These are phyloP conservation scores for Rhododendron simsii DNA, from an alignment of 148 eudicot species.

Conservation along the genomic window DNA sequence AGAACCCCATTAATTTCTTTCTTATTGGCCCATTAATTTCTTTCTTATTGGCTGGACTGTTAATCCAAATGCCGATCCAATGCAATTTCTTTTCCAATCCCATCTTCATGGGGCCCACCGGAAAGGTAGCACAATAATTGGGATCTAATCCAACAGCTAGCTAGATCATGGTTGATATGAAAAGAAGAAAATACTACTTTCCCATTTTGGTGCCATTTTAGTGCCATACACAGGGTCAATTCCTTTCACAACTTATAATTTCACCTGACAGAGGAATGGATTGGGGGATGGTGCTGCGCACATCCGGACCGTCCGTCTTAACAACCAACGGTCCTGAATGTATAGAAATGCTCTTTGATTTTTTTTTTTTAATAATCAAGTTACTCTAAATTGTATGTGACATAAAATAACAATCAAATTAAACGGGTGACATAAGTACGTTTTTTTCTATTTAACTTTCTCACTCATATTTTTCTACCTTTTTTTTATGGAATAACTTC, in stretches of 20 bases:
- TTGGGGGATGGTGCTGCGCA: too few relatives aligned
- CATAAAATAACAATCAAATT: too few relatives aligned
- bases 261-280: neutral
- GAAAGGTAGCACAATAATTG: conserved; percentile 3
- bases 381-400: neutral
- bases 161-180: neutral
- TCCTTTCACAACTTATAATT: neutral
- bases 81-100: neutral
- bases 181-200: neutral
- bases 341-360: neutral
- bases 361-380: neutral
- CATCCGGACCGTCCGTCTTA: too few relatives aligned
- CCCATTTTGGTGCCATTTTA: neutral
- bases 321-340: too few relatives aligned
- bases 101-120: neutral
- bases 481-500: too few relatives aligned
- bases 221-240: neutral
- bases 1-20: neutral
- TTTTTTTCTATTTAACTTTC: too few relatives aligned
- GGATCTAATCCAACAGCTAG: conserved; percentile 1
- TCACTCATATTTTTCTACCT: too few relatives aligned
- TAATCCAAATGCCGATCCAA: neutral
- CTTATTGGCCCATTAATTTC: neutral
- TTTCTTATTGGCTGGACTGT: neutral
- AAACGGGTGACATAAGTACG: too few relatives aligned